Evolutionary conservation across 345 rosid species (phyloP).

Genomic region (Populus simonii): DNA sequence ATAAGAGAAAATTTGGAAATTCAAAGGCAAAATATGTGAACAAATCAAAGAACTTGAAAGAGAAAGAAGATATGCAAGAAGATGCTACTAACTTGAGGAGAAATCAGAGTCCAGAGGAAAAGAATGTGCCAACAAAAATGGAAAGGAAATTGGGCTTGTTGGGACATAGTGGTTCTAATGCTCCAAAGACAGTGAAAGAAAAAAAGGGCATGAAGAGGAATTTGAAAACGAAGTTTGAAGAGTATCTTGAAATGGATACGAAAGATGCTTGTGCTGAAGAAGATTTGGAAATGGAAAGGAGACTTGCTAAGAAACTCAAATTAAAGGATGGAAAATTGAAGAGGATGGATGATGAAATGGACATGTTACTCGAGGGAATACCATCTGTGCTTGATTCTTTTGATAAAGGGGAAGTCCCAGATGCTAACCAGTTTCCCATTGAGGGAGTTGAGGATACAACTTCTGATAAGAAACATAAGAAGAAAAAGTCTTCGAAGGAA

Average conservation of each 20-base stretch:
- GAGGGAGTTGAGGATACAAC: neutral
- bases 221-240: constrained; percentile 65
- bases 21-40: constrained; percentile 14
- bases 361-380: constrained; percentile 46
- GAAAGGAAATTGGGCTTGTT: constrained; percentile 7
- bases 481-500: constrained; percentile 3
- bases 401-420: constrained; percentile 14
- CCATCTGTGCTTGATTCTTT: constrained; percentile 40
- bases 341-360: constrained; percentile 65
- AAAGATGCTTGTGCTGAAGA: constrained; percentile 30
- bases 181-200: constrained; percentile 26
- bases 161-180: constrained; percentile 4
- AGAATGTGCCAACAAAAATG: neutral
- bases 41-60: constrained; percentile 17
- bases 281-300: constrained; percentile 70
- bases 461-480: constrained; percentile 10
- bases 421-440: constrained; percentile 16
- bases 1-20: neutral
- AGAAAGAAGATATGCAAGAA: constrained; percentile 5
- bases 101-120: constrained; percentile 20
- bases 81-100: neutral
- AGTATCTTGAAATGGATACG: constrained; percentile 60
- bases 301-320: constrained; percentile 83
- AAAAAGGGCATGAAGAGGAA: constrained; percentile 38
- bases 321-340: constrained; percentile 64